These are phyloP conservation scores for Dillenia turbinata DNA, from an alignment of 164 flowering plant genomes.

Conservation along the genomic window DNA sequence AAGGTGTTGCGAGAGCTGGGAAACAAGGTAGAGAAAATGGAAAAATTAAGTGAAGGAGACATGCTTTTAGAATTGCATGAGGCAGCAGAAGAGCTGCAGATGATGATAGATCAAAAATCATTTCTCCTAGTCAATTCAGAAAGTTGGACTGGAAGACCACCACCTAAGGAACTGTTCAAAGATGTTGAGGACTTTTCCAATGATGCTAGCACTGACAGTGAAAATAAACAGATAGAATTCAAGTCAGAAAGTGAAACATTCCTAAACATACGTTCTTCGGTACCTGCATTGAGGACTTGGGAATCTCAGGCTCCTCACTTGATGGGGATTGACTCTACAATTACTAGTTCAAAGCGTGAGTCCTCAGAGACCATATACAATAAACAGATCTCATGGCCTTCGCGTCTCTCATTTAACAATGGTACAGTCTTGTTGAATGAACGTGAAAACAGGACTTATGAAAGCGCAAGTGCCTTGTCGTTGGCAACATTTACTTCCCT, in stretches of 20 bases:
- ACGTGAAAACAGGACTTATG: slow-evolving; percentile 57
- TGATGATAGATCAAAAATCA: slow-evolving; percentile 69
- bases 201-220: slow-evolving; percentile 19
- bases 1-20: slow-evolving; percentile 74
- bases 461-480: slow-evolving; percentile 54
- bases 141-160: slow-evolving; percentile 47
- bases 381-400: slow-evolving; percentile 54
- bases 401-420: slow-evolving; percentile 32
- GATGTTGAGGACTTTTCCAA: slow-evolving; percentile 25
- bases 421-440: slow-evolving; percentile 19
- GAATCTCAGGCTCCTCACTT: slow-evolving; percentile 19
- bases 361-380: slow-evolving; percentile 30
- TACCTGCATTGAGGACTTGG: slow-evolving; percentile 21
- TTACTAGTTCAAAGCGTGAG: slow-evolving; percentile 13
- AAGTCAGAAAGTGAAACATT: slow-evolving; percentile 52
- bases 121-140: slow-evolving; percentile 71
- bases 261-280: slow-evolving; percentile 39
- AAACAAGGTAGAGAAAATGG: slow-evolving; percentile 71
- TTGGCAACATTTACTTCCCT: slow-evolving; percentile 58
- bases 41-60: slow-evolving; percentile 44
- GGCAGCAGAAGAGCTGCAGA: slow-evolving; percentile 86
- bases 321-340: slow-evolving; percentile 19
- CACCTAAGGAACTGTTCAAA: slow-evolving; percentile 18
- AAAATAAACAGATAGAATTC: slow-evolving; percentile 25
- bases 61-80: slow-evolving; percentile 60